Evolutionary conservation across 306 rosid genomes (phyloP), one percentile per base, ranked within the genome.

Genomic region (Ceratonia siliqua): DNA sequence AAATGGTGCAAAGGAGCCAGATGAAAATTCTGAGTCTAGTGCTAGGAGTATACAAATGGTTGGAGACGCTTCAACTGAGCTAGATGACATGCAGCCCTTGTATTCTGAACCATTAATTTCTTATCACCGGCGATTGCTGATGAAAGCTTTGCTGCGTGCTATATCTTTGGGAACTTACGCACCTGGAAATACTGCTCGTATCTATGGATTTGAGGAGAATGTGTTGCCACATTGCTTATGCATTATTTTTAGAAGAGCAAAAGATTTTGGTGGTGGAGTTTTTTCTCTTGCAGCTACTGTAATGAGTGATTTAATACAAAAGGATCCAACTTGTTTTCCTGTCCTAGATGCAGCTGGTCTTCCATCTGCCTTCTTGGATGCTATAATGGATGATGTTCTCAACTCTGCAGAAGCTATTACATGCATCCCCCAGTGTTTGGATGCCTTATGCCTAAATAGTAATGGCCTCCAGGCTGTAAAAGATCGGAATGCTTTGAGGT

Each of bases 251-350:
- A 90, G 83, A 81, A 87, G 91, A 79, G 96, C 98, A 11, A 89
- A 83, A 78, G 92, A 90, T 83, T 95, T 95, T 89, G 99, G 99
- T 73, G 99, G 97, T 71, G 98, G 93, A 72, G 97, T 95, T 68
- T 95, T 92, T 72, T 95, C 98, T 28, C 97, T 92, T 81, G 97
- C 99, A 10, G 97, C 98, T 46, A 89, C 96, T 72, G 99, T 92
- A 77, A 89, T 92, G 97, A 95, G 98, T 78, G 99, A 95, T 80
- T 74, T 95, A 70, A 92, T 95, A 67, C 99, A 95, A 84, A 92
- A 92, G 79, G 99, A 95, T 75, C 99, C 98, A 62, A 95, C 99
- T 33, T 95, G 99, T 80, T 95, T 86, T 84, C 90, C 98, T 17
- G 83, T 87, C 64, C 81, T 95, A 68, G 92, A 95, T 81, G 92